Evolutionary conservation across 106 monocot species (phyloP), one percentile per base, ranked within the genome.

Genomic region (Cymbidium sinense): DNA sequence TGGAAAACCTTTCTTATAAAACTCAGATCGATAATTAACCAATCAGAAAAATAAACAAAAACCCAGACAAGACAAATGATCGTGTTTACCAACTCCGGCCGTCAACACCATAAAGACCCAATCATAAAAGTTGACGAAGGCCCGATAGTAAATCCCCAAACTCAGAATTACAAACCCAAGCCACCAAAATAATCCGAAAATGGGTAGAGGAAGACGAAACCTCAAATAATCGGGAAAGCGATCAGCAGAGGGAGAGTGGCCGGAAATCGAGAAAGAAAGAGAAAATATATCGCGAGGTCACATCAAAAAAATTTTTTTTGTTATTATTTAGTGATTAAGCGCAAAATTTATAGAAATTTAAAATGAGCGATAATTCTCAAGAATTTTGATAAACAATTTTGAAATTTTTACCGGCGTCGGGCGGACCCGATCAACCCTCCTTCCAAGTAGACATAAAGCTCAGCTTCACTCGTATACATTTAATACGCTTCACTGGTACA

Each of bases 1-100:
- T 10, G 5, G 6, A 64, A 64, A 64, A 12, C 8, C 23, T 64
- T 64, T 64, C 64, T 10, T 9, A 33, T 67, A 31, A 33, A 67
- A 67, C 0, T 4, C 29, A 67, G 33, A 31, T 67, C 67, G 33
- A 67, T 64, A 64, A 62, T 23, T 64, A 27, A 54, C 54, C 17
- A 62, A 23, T 62, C 5, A 11, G 25, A 62, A 6, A 6, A 62
- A 27, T 5, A 62, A n/a, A 4, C n/a, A 23, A 62, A 62, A 62
- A 23, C 61, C 61, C 61, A 62, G 27, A 62, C 27, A 62, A 27
- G 61, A 62, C 61, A 62, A 62, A 62, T 27, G 61, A 62, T 62
- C 61, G 61, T 6, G 11, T 62, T 62, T 62, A 62, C 23, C 23
- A 6, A 62, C 67, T 67, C 67, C 29, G 28, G 8, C 64, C 6